phyloP scores from a whole-genome alignment of 225 moss, liverwort and hornwort species.

The Lunularia cruciata region DNA sequence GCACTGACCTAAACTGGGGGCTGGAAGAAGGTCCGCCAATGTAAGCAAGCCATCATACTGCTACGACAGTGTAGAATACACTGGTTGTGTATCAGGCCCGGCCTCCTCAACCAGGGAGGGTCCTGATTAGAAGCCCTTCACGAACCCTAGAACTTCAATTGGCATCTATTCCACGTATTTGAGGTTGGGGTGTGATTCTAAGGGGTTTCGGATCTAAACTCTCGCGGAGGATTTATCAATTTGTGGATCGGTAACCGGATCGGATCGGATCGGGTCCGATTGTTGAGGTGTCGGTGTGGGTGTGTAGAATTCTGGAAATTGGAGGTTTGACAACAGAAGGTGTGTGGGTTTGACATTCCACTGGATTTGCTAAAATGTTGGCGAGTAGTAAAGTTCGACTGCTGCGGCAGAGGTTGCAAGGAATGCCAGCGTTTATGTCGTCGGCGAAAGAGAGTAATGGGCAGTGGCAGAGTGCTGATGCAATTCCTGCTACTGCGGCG shows the following conservation, averaged over 20 bases:
- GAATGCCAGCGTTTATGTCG: constrained; percentile 35
- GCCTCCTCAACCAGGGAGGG: too few species aligned
- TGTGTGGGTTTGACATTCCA: background rate
- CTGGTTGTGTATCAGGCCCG: too few species aligned
- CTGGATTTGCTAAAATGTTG: constrained; percentile 31
- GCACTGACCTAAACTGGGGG: too few species aligned
- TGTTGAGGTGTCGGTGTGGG: too few species aligned
- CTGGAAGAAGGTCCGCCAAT: too few species aligned
- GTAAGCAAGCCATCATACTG: too few species aligned
- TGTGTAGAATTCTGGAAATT: background rate
- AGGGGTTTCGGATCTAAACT: background rate
- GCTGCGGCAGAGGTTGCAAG: constrained; percentile 27
- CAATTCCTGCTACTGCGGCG: constrained; percentile 29
- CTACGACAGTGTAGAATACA: too few species aligned
- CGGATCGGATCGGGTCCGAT: background rate
- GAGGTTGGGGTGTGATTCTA: background rate
- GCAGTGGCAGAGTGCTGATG: constrained; percentile 36
- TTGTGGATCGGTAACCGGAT: background rate
- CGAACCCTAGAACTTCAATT: constrained; percentile 1
- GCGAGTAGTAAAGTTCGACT: constrained; percentile 23
- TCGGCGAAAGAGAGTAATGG: constrained; percentile 20
- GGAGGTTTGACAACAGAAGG: background rate
- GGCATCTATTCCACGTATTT: background rate
- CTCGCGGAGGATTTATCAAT: background rate
- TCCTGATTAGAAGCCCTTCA: background rate